Conservation (phyloP, 2,329 filamentous ascomycete species). For the Penicillium janthinellum region DNA sequence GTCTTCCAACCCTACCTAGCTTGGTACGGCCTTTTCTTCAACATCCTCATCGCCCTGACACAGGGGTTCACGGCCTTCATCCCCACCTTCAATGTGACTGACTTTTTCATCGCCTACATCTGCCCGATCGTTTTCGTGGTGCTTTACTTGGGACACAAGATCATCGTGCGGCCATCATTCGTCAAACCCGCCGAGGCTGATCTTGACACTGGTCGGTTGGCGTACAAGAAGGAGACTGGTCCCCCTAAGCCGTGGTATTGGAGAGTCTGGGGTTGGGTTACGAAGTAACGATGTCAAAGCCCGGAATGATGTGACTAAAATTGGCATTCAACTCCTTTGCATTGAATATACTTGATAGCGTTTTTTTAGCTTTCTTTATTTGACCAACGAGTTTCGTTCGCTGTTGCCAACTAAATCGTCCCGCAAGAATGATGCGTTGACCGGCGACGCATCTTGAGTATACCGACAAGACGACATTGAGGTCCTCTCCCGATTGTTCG, state of each 20-base stretch:
- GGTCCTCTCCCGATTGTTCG: too few species aligned
- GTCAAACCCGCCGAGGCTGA: constrained; percentile 45
- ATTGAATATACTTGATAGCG: neutral
- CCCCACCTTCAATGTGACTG: constrained; percentile 55
- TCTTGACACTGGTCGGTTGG: constrained; percentile 44
- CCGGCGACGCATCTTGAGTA: neutral
- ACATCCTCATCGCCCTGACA: constrained; percentile 64
- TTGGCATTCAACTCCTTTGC: neutral
- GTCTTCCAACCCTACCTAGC: constrained; percentile 65
- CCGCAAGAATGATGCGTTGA: neutral
- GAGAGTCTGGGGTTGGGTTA: constrained; percentile 29
- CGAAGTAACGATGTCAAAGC: constrained; percentile 11
- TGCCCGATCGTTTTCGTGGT: constrained; percentile 65
- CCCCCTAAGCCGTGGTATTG: constrained; percentile 32
- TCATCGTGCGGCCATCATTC: constrained; percentile 37
- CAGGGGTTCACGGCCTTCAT: constrained; percentile 71
- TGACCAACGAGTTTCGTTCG: neutral
- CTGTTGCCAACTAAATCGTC: neutral
- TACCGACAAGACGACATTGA: neutral
- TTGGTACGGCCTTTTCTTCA: constrained; percentile 67
- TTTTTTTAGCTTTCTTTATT: neutral
- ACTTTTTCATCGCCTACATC: constrained; percentile 67
- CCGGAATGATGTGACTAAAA: neutral
- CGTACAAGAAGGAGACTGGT: constrained; percentile 35
- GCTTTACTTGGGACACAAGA: constrained; percentile 63